These are phyloP conservation scores for Metschnikowia koreensis DNA, from an alignment of 805 yeast species.

Conservation along the genomic window DNA sequence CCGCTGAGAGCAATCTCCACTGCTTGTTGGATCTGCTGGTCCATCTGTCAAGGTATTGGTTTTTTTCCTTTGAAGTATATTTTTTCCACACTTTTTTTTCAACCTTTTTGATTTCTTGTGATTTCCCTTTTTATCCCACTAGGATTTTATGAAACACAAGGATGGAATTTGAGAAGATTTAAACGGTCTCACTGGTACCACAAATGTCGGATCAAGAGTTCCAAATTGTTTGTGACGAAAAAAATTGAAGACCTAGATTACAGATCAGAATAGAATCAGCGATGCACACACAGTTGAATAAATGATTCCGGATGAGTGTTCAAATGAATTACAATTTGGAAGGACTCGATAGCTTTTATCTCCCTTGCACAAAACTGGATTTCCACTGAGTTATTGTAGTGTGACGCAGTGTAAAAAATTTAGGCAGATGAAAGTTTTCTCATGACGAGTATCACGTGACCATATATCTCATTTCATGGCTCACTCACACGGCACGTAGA, in stretches of 20 bases:
- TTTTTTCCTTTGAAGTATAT: not conserved
- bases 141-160: not conserved
- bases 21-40: constrained; percentile 79
- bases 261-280: not conserved
- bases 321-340: not conserved
- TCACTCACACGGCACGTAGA: constrained; percentile 1
- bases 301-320: not conserved
- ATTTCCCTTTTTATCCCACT: not conserved
- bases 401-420: constrained; percentile 2
- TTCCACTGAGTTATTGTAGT: not conserved
- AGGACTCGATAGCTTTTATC: not conserved
- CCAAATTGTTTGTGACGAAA: not conserved
- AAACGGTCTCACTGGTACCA: not conserved
- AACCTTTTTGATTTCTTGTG: no score
- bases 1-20: constrained; percentile 79
- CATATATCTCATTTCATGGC: not conserved
- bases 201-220: not conserved
- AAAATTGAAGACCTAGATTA: not conserved
- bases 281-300: not conserved
- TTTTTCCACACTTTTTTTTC: no score
- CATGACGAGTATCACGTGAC: constrained; percentile 8
- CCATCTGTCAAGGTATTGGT: constrained; percentile 20
- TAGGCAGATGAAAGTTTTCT: constrained; percentile 7
- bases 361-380: not conserved
- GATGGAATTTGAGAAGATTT: not conserved